Evolutionary conservation across 2,329 filamentous ascomycete genomes (phyloP).

Genomic region (Aspergillus viridinutans): DNA sequence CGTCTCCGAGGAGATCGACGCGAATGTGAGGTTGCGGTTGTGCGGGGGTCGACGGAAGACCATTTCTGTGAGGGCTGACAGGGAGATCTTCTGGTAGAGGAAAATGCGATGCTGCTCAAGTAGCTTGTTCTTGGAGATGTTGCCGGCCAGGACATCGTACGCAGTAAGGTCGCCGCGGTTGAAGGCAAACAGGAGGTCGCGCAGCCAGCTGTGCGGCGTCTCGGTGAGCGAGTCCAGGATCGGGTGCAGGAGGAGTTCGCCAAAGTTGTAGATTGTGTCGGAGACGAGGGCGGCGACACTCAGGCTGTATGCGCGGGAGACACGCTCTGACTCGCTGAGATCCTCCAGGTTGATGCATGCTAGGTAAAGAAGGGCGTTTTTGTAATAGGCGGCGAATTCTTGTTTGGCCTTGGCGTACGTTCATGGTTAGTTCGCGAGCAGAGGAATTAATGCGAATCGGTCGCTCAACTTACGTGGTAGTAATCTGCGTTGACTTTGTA

Average conservation of each 20-base stretch:
- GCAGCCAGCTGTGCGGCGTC: conserved; percentile 78
- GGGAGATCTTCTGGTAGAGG: conserved; percentile 94
- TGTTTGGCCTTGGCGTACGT: conserved; percentile 57
- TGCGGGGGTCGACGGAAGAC: conserved; percentile 95
- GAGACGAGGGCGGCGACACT: conserved; percentile 89
- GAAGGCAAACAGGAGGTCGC: conserved; percentile 94
- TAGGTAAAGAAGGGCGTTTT: conserved; percentile 94
- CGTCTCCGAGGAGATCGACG: conserved; percentile 82
- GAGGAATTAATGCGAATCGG: neutral
- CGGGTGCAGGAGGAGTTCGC: conserved; percentile 94
- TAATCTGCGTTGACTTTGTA: conserved; percentile 94
- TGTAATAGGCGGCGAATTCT: conserved; percentile 96
- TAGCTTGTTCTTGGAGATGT: conserved; percentile 74
- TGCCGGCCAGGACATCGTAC: conserved; percentile 76
- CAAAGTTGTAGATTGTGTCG: conserved; percentile 97
- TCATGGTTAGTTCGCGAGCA: neutral
- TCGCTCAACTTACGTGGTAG: conserved; percentile 61
- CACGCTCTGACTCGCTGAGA: conserved; percentile 69
- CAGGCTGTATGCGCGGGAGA: conserved; percentile 83
- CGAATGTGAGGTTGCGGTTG: conserved; percentile 90
- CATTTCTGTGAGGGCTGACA: conserved; percentile 91
- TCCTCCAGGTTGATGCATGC: conserved; percentile 85
- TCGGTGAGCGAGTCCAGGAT: conserved; percentile 81
- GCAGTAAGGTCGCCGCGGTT: conserved; percentile 89
- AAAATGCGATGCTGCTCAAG: conserved; percentile 76